Base-by-base conservation (phyloP, 169 alveolate species). In the Toxoplasma gondii region DNA sequence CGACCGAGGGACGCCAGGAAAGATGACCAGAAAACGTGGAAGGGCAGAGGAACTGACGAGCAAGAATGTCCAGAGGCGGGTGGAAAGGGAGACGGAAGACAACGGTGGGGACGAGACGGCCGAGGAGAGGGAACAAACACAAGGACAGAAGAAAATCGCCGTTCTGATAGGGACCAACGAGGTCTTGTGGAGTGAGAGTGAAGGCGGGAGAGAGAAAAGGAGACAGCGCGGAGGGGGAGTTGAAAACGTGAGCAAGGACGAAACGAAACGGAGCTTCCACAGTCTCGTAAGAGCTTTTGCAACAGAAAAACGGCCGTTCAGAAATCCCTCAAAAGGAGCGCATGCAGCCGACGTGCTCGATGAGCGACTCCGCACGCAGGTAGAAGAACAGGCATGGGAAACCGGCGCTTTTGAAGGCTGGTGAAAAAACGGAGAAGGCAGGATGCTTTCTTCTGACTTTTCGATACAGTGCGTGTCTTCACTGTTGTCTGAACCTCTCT, bases 391-490 rank as follows among this genome's bases (percentile, higher is more conserved):
- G n/a, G 64, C 17, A 1, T 82, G 90, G 90, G 90, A 82, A 44
- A 44, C 90, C 38, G 90, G 90, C 39, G 90, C 53, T 17, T 82
- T 41, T 36, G 90, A 82, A 31, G 90, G 90, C 38, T 82, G 90
- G 90, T 82, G 67, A 82, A 10, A 44, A 12, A 31, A 19, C 45
- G 74, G 22, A 27, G 74, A 64, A 16, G 74, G n/a, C 9, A 4
- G 74, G 74, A 16, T 4, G 24, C 1, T 64, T 1, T 31, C 74
- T 64, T 27, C 5, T 19, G 7, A 31, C 22, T 19, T 64, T 64
- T 64, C n/a, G n/a, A 31, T 22, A 1, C 29, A 64, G 1, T 19
- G 58, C 58, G 58, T 49, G n/a, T n/a, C n/a, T n/a, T n/a, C n/a
- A n/a, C n/a, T n/a, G n/a, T n/a, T n/a, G n/a, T n/a, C n/a, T n/a